Evolutionary conservation across 176 grass and related monocot genomes (phyloP).

Genomic region (Miscanthus lutarioriparius): DNA sequence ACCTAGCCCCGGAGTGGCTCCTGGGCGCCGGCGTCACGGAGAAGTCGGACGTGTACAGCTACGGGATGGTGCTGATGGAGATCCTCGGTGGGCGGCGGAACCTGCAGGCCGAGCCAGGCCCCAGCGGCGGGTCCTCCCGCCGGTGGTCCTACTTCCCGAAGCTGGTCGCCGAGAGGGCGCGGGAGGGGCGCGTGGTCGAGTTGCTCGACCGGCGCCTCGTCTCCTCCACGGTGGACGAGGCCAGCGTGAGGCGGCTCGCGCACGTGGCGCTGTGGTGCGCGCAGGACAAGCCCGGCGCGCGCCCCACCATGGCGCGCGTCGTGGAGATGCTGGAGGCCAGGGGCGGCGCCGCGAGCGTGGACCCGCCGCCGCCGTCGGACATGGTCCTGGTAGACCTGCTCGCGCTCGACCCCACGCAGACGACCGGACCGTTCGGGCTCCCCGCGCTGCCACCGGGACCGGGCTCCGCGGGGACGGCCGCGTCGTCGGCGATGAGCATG

Average conservation of each 20-base stretch:
- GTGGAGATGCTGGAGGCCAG: slow-evolving; percentile 74
- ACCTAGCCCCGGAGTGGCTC: slow-evolving; percentile 77
- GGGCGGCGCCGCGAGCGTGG: slow-evolving; percentile 26
- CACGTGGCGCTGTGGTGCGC: slow-evolving; percentile 73
- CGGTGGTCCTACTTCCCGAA: slow-evolving; percentile 71
- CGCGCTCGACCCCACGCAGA: slow-evolving; percentile 7
- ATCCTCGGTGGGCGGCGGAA: slow-evolving; percentile 60
- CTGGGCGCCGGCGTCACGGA: slow-evolving; percentile 53
- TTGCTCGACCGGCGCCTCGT: slow-evolving; percentile 47
- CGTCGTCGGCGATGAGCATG: slow-evolving; percentile 17
- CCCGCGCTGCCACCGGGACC: background rate
- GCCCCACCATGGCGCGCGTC: slow-evolving; percentile 66
- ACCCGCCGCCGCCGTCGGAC: slow-evolving; percentile 48
- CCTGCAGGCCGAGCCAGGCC: background rate
- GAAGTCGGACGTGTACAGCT: slow-evolving; percentile 81
- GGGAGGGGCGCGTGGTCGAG: slow-evolving; percentile 48
- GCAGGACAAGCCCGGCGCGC: slow-evolving; percentile 48
- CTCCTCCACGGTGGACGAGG: background rate
- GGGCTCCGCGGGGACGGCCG: background rate
- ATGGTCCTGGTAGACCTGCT: slow-evolving; percentile 52
- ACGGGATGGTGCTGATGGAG: slow-evolving; percentile 77
- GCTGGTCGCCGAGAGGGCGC: slow-evolving; percentile 41
- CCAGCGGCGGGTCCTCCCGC: background rate
- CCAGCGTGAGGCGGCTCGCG: slow-evolving; percentile 40
- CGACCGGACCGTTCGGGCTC: background rate